Conservation (phyloP, 192 early-diverging fungal genomes). For the Neocallimastix lanati region DNA sequence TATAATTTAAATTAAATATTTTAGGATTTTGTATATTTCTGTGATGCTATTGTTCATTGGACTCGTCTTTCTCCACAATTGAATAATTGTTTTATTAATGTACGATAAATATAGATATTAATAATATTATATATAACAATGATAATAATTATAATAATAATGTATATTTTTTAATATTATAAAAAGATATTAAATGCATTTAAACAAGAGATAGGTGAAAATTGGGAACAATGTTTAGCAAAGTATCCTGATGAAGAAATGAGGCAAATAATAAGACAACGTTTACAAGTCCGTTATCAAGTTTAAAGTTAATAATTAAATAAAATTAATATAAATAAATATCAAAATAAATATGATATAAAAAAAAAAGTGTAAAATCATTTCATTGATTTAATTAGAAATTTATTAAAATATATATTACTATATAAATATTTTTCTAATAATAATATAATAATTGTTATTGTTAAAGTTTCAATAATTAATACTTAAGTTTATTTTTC, state of each 20-base stretch:
- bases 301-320: neutral
- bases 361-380: too few relatives aligned
- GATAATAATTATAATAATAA: neutral
- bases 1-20: too few relatives aligned
- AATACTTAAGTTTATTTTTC: too few relatives aligned
- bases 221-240: conserved; percentile 27
- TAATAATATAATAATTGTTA: too few relatives aligned
- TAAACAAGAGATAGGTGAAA: conserved; percentile 39
- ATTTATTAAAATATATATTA: too few relatives aligned
- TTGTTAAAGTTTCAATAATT: too few relatives aligned
- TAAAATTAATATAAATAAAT: too few relatives aligned
- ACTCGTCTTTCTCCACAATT: conserved; percentile 9
- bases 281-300: neutral
- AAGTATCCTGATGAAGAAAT: neutral
- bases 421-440: too few relatives aligned
- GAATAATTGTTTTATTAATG: conserved; percentile 7
- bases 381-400: too few relatives aligned
- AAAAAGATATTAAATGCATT: conserved; percentile 30
- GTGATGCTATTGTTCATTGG: conserved; percentile 47
- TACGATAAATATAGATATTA: neutral
- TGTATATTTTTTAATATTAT: too few relatives aligned
- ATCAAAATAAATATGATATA: too few relatives aligned
- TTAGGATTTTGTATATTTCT: conserved; percentile 55
- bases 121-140: neutral
- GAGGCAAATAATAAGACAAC: neutral